These are phyloP conservation scores for Cystobasidium onofrii DNA, from an alignment of 768 basidiomycete genomes.

Conservation along the genomic window DNA sequence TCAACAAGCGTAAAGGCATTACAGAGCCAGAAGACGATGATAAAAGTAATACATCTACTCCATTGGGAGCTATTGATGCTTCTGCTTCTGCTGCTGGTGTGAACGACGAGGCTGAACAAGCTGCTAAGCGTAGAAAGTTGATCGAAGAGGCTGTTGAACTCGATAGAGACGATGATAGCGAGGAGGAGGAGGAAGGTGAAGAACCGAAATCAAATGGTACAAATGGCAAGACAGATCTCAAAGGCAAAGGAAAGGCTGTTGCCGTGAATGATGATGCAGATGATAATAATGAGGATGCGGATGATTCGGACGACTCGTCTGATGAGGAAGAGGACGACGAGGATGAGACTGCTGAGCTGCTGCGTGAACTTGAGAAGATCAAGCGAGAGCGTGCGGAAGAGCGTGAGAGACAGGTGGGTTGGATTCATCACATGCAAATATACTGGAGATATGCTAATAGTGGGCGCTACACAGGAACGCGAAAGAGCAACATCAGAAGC, in stretches of 20 bases:
- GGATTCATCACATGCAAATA: not conserved
- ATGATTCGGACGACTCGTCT: constrained; percentile 18
- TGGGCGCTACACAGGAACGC: constrained; percentile 52
- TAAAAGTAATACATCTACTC: constrained; percentile 45
- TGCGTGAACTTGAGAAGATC: constrained; percentile 96
- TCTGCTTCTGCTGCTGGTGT: not conserved
- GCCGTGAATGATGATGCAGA: constrained; percentile 51
- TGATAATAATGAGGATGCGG: constrained; percentile 49
- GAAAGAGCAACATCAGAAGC: constrained; percentile 59
- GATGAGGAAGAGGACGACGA: constrained; percentile 32
- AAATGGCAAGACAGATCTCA: constrained; percentile 52
- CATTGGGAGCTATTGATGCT: constrained; percentile 36
- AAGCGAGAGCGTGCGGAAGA: constrained; percentile 93
- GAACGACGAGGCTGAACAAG: constrained; percentile 56
- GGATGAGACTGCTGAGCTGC: constrained; percentile 63
- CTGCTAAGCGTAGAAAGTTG: constrained; percentile 74
- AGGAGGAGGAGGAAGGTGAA: constrained; percentile 52
- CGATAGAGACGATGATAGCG: constrained; percentile 76
- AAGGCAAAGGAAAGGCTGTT: constrained; percentile 50
- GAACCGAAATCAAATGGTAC: constrained; percentile 47
- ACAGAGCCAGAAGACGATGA: constrained; percentile 54
- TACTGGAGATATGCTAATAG: not conserved
- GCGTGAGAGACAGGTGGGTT: constrained; percentile 56
- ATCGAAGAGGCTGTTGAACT: constrained; percentile 76
- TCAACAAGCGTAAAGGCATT: constrained; percentile 75